Percentiles rank a stretch among this genome's conserved stretches.
Conservation (phyloP, 371 early-diverging fungal species). For the Apophysomyces sp. region DNA sequence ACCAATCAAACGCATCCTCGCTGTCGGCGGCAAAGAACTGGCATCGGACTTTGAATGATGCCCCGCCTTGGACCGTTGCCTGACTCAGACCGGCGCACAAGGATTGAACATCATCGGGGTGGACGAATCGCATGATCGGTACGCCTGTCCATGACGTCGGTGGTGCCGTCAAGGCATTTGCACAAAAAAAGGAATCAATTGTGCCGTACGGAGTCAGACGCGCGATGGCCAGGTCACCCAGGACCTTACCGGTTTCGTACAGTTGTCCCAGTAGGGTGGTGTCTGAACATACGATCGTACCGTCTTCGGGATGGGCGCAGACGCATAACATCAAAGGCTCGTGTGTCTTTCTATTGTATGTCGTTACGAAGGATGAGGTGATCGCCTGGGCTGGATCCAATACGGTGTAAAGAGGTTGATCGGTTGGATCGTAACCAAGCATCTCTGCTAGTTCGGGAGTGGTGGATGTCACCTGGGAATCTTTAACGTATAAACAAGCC, state of each 20-base stretch:
- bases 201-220: constrained; percentile 16
- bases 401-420: not conserved
- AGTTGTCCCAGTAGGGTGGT: not conserved
- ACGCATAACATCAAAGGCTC: not conserved
- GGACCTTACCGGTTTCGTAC: not conserved
- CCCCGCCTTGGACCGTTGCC: constrained; percentile 3
- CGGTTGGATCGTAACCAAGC: not conserved
- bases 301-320: not conserved
- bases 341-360: not conserved
- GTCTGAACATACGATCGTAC: not conserved
- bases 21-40: not conserved
- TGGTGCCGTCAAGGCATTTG: constrained; percentile 3
- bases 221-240: not conserved
- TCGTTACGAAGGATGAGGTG: not conserved
- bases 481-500: not conserved
- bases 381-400: not conserved
- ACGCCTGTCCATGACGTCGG: constrained; percentile 1
- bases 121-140: constrained; percentile 25
- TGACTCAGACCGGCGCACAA: constrained; percentile 15
- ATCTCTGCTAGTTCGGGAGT: not conserved
- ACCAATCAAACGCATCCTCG: not conserved
- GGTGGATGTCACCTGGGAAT: not conserved
- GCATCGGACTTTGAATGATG: constrained; percentile 1
- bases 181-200: constrained; percentile 4
- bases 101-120: constrained; percentile 14